A percentile compares a stretch with the other conserved stretches of the same genome.
phyloP scores from a whole-genome alignment of 140 eudicot species.

The Oenanthe javanica region DNA sequence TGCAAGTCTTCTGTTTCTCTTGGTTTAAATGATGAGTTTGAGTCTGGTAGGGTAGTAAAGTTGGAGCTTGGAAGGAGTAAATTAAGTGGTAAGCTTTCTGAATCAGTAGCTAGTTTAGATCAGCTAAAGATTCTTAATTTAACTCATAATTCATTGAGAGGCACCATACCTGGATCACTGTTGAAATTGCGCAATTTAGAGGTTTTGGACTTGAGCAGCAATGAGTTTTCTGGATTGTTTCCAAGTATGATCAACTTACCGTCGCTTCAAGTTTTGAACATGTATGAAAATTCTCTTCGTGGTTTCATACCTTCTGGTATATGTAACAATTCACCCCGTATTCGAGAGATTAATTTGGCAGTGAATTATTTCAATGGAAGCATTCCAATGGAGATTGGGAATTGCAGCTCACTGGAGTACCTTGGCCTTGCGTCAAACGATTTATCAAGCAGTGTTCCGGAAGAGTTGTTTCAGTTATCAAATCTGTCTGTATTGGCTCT shows the following conservation, averaged over 20 bases:
- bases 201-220: conserved; percentile 45
- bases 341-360: conserved; percentile 22
- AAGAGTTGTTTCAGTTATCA: conserved; percentile 31
- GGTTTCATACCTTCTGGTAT: conserved; percentile 41
- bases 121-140: conserved; percentile 51
- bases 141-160: conserved; percentile 36
- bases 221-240: conserved; percentile 35
- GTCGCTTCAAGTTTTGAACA: conserved; percentile 29
- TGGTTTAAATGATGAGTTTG: conserved; percentile 3
- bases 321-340: conserved; percentile 44
- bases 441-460: conserved; percentile 46
- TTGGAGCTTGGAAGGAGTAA: conserved; percentile 30
- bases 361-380: conserved; percentile 35
- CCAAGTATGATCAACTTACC: conserved; percentile 39
- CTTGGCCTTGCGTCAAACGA: conserved; percentile 35
- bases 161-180: conserved; percentile 36
- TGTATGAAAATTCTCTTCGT: conserved; percentile 24
- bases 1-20: conserved; percentile 33
- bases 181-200: conserved; percentile 42
- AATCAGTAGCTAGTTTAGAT: conserved; percentile 33
- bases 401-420: conserved; percentile 37
- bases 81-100: conserved; percentile 23
- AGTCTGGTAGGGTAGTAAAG: conserved; percentile 34
- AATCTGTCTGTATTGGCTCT: conserved; percentile 36
- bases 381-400: conserved; percentile 25